Evolutionary conservation across 2,329 filamentous ascomycete genomes (phyloP), one percentile per base, ranked within the genome.

Genomic region (Colletotrichum gloeosporioides): DNA sequence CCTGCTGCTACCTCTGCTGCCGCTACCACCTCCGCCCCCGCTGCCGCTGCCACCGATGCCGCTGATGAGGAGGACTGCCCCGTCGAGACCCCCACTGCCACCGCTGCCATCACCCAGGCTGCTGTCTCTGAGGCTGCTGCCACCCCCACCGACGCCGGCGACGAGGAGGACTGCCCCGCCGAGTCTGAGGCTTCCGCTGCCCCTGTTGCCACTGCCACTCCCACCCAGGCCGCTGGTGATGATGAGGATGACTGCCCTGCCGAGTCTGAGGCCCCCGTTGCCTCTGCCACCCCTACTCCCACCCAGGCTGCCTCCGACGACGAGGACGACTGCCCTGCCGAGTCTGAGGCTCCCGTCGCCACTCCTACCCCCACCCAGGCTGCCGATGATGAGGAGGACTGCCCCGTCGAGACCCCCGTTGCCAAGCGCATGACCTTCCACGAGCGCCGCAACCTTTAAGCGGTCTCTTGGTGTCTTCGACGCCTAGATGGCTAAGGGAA

Each of bases 381-480:
- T 32, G 71, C 68, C 10, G 59, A 69, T 13, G 70, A 72, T 18
- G 73, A 76, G 64, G 74, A 76, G 31, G 74, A 76, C 64, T 76
- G 74, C 75, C 75, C 75, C 16, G 75, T 61, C 55, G 75, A 77
- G 71, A 67, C 68, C 34, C 57, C 59, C 15, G 67, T 64, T 32
- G 75, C 53, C 71, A 78, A 77, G 77, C 77, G 77, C 71, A 69
- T 71, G 77, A 31, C 63, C 32, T 34, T 78, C 49, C 77, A 78
- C 68, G 77, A 78, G 67, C 77, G 77, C 64, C 77, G 77, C 67
- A 55, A 66, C 63, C 49, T 49, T 49, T 77, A 69, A 65, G 49
- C 16, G 27, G 55, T 10, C n/a, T 29, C 64, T 3, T 22, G n/a
- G 32, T 49, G 8, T 55, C n/a, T 31, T 32, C 29, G 55, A 64